Evolutionary conservation across 768 basidiomycete genomes (phyloP), one percentile per base, ranked within the genome.

Genomic region (Termitomyces sp.): DNA sequence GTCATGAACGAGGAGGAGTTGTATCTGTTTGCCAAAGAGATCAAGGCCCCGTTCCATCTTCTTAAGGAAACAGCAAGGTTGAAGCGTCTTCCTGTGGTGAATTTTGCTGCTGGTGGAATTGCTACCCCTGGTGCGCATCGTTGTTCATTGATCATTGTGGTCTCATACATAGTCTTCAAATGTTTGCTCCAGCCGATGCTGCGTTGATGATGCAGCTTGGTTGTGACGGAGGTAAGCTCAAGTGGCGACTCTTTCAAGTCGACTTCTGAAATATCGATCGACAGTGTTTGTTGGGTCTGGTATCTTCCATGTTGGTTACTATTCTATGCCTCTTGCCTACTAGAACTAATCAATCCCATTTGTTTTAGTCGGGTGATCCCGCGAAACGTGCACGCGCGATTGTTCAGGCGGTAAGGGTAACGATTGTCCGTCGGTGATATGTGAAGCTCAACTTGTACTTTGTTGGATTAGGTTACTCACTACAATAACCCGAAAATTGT

Each of bases 151-250:
- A 4, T 39, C 9, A 41, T 16, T 26, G 9, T 36, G 26, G 22
- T 43, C 39, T 18, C 9, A 10, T 55, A 52, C 9, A 10, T 55
- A 52, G 58, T 49, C 20, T 43, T 63, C 16, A 53, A 18, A 24
- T 18, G 7, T 52, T 59, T 59, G 59, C 57, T 63, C 27, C 71
- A 85, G 94, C 92, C 63, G 96, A 99, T 71, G 96, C 96, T 16
- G 97, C 97, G 4, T 72, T 98, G 61, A 97, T 98, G 96, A 98
- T 98, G 95, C 94, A 96, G 68, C 83, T 98, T 36, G 94, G 96
- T 36, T 94, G 93, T 71, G 96, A 96, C 68, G 94, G 95, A 78
- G 90, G 94, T 94, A 67, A 61, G 86, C 71, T 43, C 4, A 2
- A 46, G 32, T 61, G 26, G 51, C 54, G 13, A 22, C 58, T 53